Evolutionary conservation across 495 filamentous ascomycete genomes (phyloP).

Genomic region (Pseudomonodictys pantanalensis): DNA sequence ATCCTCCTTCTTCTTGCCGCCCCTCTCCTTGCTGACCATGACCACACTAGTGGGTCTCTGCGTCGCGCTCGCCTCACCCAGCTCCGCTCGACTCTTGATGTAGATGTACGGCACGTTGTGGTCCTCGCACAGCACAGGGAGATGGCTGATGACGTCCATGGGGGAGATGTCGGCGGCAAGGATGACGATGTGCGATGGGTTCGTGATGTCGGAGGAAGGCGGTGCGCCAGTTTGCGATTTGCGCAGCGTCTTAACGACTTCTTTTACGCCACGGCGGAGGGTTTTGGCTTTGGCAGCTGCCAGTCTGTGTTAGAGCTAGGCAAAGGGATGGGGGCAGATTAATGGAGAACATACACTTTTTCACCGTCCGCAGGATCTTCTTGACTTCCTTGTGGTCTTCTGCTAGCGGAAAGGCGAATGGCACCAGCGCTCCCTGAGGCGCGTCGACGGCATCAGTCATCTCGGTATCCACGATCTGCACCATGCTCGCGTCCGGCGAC

Average conservation of each 20-base stretch:
- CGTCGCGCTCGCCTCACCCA: conserved; percentile 85
- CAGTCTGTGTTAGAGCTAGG: not conserved
- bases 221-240: conserved; percentile 64
- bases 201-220: conserved; percentile 46
- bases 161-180: conserved; percentile 96
- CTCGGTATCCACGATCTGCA: conserved; percentile 24
- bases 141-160: conserved; percentile 95
- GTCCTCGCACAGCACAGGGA: conserved; percentile 96
- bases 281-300: conserved; percentile 87
- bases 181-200: conserved; percentile 73
- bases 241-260: conserved; percentile 94
- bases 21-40: conserved; percentile 65
- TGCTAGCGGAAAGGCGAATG: conserved; percentile 88
- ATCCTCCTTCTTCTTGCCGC: conserved; percentile 48
- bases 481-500: not conserved
- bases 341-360: conserved; percentile 68
- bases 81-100: conserved; percentile 79
- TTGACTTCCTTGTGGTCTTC: conserved; percentile 80
- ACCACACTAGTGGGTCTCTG: conserved; percentile 95
- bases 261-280: conserved; percentile 95
- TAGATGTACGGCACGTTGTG: conserved; percentile 93
- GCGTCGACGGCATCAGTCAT: conserved; percentile 33
- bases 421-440: conserved; percentile 68
- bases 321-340: not conserved
- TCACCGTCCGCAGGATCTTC: conserved; percentile 89